Conservation (phyloP, 768 basidiomycete species). For the Lactifluus echinatus region DNA sequence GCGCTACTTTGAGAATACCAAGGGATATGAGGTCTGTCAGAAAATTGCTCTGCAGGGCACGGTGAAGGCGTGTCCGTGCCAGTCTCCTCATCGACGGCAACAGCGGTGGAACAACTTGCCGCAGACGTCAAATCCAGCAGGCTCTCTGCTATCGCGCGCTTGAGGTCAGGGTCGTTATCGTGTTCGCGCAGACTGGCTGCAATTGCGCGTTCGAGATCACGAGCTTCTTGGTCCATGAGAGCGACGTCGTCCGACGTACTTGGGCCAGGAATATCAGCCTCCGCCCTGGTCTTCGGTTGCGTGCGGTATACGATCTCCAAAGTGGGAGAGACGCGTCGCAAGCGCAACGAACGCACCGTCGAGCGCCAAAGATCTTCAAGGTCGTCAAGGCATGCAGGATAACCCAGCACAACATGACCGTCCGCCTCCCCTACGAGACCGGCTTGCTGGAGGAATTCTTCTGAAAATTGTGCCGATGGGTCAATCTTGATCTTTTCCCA, state of each 20-base stretch:
- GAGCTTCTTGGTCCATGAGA: constrained; percentile 29
- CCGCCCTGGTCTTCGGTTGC: constrained; percentile 10
- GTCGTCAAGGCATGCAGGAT: constrained; percentile 24
- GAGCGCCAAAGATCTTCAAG: constrained; percentile 29
- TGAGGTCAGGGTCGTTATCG: constrained; percentile 16
- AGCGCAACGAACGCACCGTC: constrained; percentile 20
- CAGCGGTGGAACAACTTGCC: not conserved
- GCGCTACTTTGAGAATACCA: constrained; percentile 28
- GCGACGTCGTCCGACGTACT: not conserved
- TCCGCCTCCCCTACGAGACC: constrained; percentile 19
- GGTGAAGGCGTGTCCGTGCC: not conserved
- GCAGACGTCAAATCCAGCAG: constrained; percentile 13
- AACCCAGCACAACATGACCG: constrained; percentile 1
- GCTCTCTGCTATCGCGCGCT: constrained; percentile 22
- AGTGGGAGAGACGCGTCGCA: constrained; percentile 31
- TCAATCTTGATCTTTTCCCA: constrained; percentile 43
- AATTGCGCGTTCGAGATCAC: constrained; percentile 39
- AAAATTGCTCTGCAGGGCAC: constrained; percentile 3
- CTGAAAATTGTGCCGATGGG: constrained; percentile 39
- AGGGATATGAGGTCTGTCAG: constrained; percentile 23
- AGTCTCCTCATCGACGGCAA: not conserved
- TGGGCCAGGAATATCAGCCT: not conserved
- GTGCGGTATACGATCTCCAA: constrained; percentile 46
- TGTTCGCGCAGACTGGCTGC: constrained; percentile 35
- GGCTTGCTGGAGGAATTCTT: constrained; percentile 34